Evolutionary conservation across 176 grass and related monocot species (phyloP).

Genomic region (Cenchrus americanus): DNA sequence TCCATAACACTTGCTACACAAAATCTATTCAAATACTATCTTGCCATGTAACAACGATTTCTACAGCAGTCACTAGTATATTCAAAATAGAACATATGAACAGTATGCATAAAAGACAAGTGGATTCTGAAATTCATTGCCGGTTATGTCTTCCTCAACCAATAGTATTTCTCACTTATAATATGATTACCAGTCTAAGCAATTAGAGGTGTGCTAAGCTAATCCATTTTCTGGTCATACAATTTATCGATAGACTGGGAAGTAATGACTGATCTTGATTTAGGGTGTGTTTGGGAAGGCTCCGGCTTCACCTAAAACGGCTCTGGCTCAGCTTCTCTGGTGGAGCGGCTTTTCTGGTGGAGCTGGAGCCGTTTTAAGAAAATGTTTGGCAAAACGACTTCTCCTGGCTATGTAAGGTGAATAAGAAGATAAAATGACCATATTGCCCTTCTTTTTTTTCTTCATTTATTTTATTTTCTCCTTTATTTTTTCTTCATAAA

Average conservation of each 20-base stretch:
- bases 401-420: too few species aligned
- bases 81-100: constrained; percentile 5
- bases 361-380: too few species aligned
- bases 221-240: constrained; percentile 3
- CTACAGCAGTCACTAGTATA: not conserved
- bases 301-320: too few species aligned
- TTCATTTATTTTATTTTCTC: too few species aligned
- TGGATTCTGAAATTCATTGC: constrained; percentile 13
- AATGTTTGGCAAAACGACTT: too few species aligned
- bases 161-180: constrained; percentile 14
- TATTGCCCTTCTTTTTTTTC: too few species aligned
- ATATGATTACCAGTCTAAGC: constrained; percentile 7
- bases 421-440: too few species aligned
- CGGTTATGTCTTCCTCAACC: constrained; percentile 1
- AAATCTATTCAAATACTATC: constrained; percentile 1
- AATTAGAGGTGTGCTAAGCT: not conserved
- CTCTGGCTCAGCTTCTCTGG: too few species aligned
- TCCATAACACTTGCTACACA: not conserved
- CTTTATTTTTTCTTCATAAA: too few species aligned
- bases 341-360: too few species aligned
- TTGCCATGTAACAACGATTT: not conserved
- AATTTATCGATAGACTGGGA: not conserved
- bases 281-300: too few species aligned
- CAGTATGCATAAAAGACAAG: constrained; percentile 4
- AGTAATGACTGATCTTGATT: not conserved